phyloP scores from a whole-genome alignment of 2,329 filamentous ascomycete species.

The Hortaea werneckii region DNA sequence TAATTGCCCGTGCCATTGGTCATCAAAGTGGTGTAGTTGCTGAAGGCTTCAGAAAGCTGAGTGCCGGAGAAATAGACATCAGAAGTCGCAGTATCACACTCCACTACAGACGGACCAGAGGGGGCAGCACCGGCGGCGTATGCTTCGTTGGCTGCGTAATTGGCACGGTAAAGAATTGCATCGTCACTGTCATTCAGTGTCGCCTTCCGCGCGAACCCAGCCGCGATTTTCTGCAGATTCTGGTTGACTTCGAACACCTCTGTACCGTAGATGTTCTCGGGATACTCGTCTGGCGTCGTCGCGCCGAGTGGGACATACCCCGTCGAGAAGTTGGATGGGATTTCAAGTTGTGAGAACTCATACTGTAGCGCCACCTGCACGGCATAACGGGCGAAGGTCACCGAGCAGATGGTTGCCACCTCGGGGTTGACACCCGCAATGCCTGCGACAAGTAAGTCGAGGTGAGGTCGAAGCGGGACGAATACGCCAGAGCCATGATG shows the following conservation, averaged over 20 bases:
- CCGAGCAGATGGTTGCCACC: slow-evolving; percentile 53
- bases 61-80: slow-evolving; percentile 62
- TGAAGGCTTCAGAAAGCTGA: slow-evolving; percentile 52
- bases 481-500: slow-evolving; percentile 53
- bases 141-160: slow-evolving; percentile 20
- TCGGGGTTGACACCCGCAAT: slow-evolving; percentile 68
- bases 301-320: slow-evolving; percentile 60
- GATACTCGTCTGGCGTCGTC: slow-evolving; percentile 37
- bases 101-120: slow-evolving; percentile 44
- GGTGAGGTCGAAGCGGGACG: slow-evolving; percentile 51
- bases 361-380: slow-evolving; percentile 68
- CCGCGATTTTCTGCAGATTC: slow-evolving; percentile 26
- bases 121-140: slow-evolving; percentile 34
- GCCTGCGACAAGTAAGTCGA: slow-evolving; percentile 59
- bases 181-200: slow-evolving; percentile 28
- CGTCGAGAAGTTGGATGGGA: slow-evolving; percentile 53
- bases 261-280: slow-evolving; percentile 30
- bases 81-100: slow-evolving; percentile 58
- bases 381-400: slow-evolving; percentile 58
- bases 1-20: slow-evolving; percentile 60
- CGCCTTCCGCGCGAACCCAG: slow-evolving; percentile 25
- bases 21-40: slow-evolving; percentile 51
- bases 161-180: slow-evolving; percentile 28
- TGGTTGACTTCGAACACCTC: slow-evolving; percentile 35
- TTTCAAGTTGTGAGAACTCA: slow-evolving; percentile 61